Evolutionary conservation across 345 rosid species (phyloP), one percentile per base, ranked within the genome.

Genomic region (Mangifera indica): DNA sequence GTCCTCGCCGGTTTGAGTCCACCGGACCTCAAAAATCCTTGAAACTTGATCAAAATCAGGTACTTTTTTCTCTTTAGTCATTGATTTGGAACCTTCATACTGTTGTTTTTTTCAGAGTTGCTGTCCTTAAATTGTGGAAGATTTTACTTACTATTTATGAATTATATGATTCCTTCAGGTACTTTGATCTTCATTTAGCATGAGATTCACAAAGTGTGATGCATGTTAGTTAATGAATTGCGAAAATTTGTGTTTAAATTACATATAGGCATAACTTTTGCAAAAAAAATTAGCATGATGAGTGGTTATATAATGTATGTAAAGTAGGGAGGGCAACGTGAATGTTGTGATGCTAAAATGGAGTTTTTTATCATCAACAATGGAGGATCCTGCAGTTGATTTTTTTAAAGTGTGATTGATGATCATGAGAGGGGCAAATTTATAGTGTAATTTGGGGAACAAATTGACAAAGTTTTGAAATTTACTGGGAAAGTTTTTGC

Each of bases 1-100:
- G 59, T 20, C 0, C 60, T 74, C 67, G 73, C 53, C 79, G 82
- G 10, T 79, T 81, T 72, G 66, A 76, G 34, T 79, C 87, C 22
- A 51, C 57, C 66, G 51, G 60, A 66, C 68, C 83, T 22, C 79
- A 60, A 49, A 83, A 66, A 10, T 72, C 55, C 53, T 32, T 72
- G 54, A 72, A 74, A 48, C 63, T 59, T 25, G 75, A 74, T 55
- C 64, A 32, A 32, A 29, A 59, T 18, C 74, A 78, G 80, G 81
- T 79, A 72, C 21, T 37, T 4, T 34, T 34, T 34, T 34, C 7
- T 37, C 8, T 37, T 37, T 37, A 37, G 7, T 37, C 42, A 42
- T 53, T 12, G 22, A 26, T 9, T 13, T 26, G 14, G 20, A 25
- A 42, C n/a, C 7, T 61, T 40, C 22, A 44, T 22, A 18, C 17